Base-by-base conservation (phyloP, 2,329 filamentous ascomycete genomes). In the Zymoseptoria passerinii region DNA sequence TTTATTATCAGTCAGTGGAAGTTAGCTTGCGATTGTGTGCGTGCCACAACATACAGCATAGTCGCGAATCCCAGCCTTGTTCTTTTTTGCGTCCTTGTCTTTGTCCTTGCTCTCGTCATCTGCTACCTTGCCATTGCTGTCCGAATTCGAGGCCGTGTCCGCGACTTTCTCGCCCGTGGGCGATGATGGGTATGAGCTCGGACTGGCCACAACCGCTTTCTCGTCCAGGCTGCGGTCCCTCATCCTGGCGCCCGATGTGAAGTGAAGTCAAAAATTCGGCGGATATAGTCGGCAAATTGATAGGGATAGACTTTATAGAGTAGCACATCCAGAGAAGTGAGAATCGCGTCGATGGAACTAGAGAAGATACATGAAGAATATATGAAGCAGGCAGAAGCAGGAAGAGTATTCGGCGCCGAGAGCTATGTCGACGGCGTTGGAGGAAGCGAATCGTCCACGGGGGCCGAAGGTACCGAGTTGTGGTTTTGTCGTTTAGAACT, bases 21-120 rank as follows among this genome's bases (percentile, higher is more conserved):
- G 28, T 16, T 8, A 18, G 23, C n/a, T 10, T 10, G 3, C 8
- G 8, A 10, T 18, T 16, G 27, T 27, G 7, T 19, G 27, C 23
- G 19, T 40, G 13, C 48, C 20, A 18, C 23, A n/a, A 58, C 60
- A 28, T 53, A 62, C 59, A 35, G 56, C 50, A 48, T 67, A 67
- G 56, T 66, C 66, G 29, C 59, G 60, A 28, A 66, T 23, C 13
- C 59, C 55, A 23, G 64, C 65, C n/a, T 54, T 53, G 19, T 62
- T 53, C 50, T 61, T 53, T 44, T 64, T 54, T 28, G 60, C 51
- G 28, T 62, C 54, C 35, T 44, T 44, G 35, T 44, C 35, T 2
- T 23, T 23, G 20, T 48, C 40, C 9, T 56, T 59, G 8, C 27
- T 10, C 48, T 57, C 51, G 3, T 51, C 4, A 7, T 56, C 35